Percentiles rank a stretch among this genome's conserved stretches.
Evolutionary conservation across 495 filamentous ascomycete genomes (phyloP).

Genomic region (Penicillium coprophilum): DNA sequence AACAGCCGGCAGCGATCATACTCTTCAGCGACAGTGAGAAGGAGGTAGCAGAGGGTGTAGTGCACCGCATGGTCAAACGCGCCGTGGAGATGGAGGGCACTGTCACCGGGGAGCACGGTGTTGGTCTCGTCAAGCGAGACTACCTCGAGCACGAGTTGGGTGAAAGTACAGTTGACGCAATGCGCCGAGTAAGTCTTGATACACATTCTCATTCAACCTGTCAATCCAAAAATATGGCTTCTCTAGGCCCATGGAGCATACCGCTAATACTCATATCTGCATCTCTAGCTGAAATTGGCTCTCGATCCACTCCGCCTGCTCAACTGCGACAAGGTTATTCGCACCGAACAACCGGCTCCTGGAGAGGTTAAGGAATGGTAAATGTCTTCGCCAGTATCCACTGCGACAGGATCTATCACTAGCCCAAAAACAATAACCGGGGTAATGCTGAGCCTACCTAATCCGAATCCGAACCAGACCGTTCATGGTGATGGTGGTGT

Average conservation of each 20-base stretch:
- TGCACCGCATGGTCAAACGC: constrained; percentile 61
- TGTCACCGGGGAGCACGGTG: constrained; percentile 63
- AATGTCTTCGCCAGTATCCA: background rate
- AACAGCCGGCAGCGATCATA: constrained; percentile 45
- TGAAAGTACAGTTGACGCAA: constrained; percentile 56
- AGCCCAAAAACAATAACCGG: background rate
- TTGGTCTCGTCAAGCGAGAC: constrained; percentile 62
- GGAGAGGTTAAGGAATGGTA: constrained; percentile 47
- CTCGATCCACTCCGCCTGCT: constrained; percentile 64
- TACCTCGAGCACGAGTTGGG: constrained; percentile 60
- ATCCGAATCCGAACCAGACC: constrained; percentile 28
- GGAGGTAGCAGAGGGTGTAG: constrained; percentile 49
- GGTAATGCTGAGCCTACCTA: background rate
- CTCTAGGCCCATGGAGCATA: background rate
- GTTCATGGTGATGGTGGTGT: constrained; percentile 33
- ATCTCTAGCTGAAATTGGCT: constrained; percentile 58
- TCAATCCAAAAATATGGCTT: background rate
- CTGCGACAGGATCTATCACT: background rate
- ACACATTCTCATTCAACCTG: background rate
- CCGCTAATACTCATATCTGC: constrained; percentile 16
- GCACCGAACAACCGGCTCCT: constrained; percentile 41
- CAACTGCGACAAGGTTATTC: constrained; percentile 67
- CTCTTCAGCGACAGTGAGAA: constrained; percentile 58
- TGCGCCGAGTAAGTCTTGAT: constrained; percentile 55
- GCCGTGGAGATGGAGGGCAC: constrained; percentile 66